Evolutionary conservation across 169 alveolate genomes (phyloP), one percentile per base, ranked within the genome.

Genomic region (Theileria sp.): DNA sequence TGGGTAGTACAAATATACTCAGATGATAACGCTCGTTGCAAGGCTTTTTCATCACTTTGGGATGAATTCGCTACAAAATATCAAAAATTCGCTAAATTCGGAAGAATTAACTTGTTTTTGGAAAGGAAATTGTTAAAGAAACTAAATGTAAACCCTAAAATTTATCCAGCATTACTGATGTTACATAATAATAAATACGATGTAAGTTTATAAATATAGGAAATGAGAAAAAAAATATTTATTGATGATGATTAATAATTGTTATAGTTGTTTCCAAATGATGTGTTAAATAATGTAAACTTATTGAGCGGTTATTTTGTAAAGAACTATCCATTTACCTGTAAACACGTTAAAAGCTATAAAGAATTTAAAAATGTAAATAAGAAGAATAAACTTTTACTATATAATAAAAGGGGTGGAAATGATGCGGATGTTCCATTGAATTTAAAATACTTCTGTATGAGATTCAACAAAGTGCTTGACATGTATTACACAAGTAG

Each of bases 1-100:
- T 84, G 90, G 90, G 84, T 77, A 38, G 79, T 84, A 9, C 90
- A 76, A 54, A 67, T 78, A 44, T 84, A 84, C 50, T 84, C 90
- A 28, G 90, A 84, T 30, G 90, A 77, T 62, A 21, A 15, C 26
- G 68, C 28, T 21, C 73, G 54, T 19, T 84, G 87, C 72, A 76
- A 76, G 32, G 34, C 58, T n/a, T 84, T 84, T 60, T 61, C 90
- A 54, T 21, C 70, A 28, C 34, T 23, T 25, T 84, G 90, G 90
- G 87, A 84, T 51, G 87, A 84, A 30, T 76, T 67, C 7, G 90
- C 83, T 15, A 60, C 49, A 30, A 69, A 70, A 26, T 50, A 70
- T 15, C 73, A 74, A 17, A 21, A 56, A 8, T 77, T 51, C 61
- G 87, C 86, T 12, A 77, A 64, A 5, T 84, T 84, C 70, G 90